Evolutionary conservation across 2,329 filamentous ascomycete genomes (phyloP).

Genomic region (Xylariomycetidae sp.): DNA sequence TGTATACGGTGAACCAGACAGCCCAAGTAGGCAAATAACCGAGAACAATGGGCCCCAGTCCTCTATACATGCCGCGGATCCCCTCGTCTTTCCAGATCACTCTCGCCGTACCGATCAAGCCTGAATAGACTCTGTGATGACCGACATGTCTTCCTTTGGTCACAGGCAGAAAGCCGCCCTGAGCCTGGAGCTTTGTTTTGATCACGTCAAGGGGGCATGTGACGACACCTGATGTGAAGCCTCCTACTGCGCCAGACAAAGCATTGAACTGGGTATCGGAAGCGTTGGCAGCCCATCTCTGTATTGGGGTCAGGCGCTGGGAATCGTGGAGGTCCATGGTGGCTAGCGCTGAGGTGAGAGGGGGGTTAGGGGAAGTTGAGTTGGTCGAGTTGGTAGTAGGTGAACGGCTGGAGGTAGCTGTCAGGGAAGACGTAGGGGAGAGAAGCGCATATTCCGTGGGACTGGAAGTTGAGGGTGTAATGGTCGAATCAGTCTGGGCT

Average conservation of each 20-base stretch:
- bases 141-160: conserved; percentile 45
- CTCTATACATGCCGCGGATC: conserved; percentile 84
- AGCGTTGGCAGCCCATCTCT: conserved; percentile 52
- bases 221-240: conserved; percentile 88
- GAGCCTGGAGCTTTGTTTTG: conserved; percentile 96
- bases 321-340: conserved; percentile 26
- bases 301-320: conserved; percentile 36
- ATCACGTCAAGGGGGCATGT: conserved; percentile 98
- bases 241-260: conserved; percentile 80
- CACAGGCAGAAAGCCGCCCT: conserved; percentile 69
- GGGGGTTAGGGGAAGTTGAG: conserved; percentile 3
- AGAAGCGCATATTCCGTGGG: conserved; percentile 32
- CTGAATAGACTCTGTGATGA: conserved; percentile 67
- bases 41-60: conserved; percentile 87
- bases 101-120: conserved; percentile 78
- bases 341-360: conserved; percentile 18
- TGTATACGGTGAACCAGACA: conserved; percentile 96
- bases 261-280: conserved; percentile 70
- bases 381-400: conserved; percentile 15
- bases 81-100: conserved; percentile 89
- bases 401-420: conserved; percentile 22
- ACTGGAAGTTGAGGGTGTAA: conserved; percentile 17
- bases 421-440: conserved; percentile 18
- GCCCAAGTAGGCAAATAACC: conserved; percentile 98
- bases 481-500: conserved; percentile 30